Conservation (phyloP, 176 grass and related monocot genomes). For the Musa troglodytarum region DNA sequence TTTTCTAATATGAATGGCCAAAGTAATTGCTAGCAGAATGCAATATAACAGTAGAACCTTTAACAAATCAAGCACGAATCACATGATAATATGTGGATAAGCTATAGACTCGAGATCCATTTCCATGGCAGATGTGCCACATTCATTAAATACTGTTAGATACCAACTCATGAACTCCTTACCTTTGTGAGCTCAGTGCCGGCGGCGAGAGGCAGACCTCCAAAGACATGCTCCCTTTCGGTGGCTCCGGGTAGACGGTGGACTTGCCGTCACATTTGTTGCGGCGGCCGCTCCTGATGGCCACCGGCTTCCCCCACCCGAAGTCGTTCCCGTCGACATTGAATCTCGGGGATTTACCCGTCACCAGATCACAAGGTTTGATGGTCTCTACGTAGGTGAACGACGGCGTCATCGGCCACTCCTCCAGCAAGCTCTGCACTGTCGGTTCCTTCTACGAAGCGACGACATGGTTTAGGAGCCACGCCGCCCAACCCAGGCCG, state of each 20-base stretch:
- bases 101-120: too few species aligned
- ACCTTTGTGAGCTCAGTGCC: not conserved
- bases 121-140: too few species aligned
- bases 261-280: slow-evolving; percentile 36
- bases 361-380: not conserved
- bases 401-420: slow-evolving; percentile 1
- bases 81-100: too few species aligned
- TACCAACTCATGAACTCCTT: not conserved
- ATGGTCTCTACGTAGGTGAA: slow-evolving; percentile 1
- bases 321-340: slow-evolving; percentile 35
- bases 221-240: slow-evolving; percentile 7
- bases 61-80: too few species aligned
- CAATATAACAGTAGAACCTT: too few species aligned
- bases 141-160: not conserved
- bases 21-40: too few species aligned
- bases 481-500: slow-evolving; percentile 26
- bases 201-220: not conserved
- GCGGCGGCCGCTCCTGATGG: slow-evolving; percentile 21
- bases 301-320: slow-evolving; percentile 36
- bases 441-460: slow-evolving; percentile 24
- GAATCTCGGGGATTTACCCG: slow-evolving; percentile 36
- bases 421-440: not conserved
- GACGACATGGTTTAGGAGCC: slow-evolving; percentile 28
- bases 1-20: too few species aligned
- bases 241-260: not conserved